Evolutionary conservation across 208 protist species (phyloP), one percentile per base, ranked within the genome.

Genomic region (Wallacemonas sp.): DNA sequence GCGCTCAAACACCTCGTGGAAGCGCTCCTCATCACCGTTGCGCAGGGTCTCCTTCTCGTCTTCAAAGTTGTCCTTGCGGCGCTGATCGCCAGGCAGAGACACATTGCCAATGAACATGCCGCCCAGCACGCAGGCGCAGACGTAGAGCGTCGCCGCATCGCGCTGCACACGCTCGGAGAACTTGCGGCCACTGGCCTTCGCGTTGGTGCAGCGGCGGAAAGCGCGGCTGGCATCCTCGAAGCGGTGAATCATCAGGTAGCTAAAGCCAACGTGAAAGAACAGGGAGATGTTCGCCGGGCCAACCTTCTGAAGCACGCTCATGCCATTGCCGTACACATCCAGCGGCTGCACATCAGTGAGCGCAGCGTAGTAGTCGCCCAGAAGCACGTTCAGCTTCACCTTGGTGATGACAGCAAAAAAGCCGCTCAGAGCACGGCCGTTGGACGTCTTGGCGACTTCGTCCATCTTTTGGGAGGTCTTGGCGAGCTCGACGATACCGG

Each of bases 191-290:
- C 64, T 76, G 15, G 84, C 68, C 72, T 92, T 92, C 29, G 78
- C 74, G 19, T 71, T 72, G 41, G 91, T 39, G 65, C 85, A 92
- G 54, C 82, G 73, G 60, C 83, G 88, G 61, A 96, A 92, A 66
- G 74, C 72, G 48, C 85, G 84, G 71, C 79, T 87, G 58, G 91
- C 87, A 66, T 96, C 91, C 36, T 87, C 83, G 71, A 93, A 96
- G 70, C 91, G 91, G 64, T 83, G 87, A 58, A 96, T 79, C 91
- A 93, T 96, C 19, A 96, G 78, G 71, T 96, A 96, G 73, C 87
- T 87, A 79, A 96, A 93, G 48, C 91, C 91, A 63, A 96, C 68
- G 70, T 92, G 72, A 71, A 92, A 96, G 42, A 91, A 71, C 17
- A 96, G 64, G 32, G 91, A 93, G 17, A 93, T 80, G 63, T 85